Evolutionary conservation across 2,329 filamentous ascomycete genomes (phyloP).

Genomic region (Dendryphion nanum): DNA sequence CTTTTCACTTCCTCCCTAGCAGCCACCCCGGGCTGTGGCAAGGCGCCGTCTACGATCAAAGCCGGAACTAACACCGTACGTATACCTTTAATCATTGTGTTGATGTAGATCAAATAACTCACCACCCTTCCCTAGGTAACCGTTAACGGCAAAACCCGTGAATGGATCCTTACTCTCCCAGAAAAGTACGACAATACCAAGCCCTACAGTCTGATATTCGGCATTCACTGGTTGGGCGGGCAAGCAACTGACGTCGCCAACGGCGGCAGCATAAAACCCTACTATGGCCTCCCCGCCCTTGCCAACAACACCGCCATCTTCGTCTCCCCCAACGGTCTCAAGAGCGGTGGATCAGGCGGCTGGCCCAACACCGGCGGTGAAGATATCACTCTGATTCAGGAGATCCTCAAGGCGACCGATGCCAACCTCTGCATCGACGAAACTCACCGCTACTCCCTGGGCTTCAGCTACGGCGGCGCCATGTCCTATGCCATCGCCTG

Average conservation of each 20-base stretch:
- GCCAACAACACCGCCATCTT: conserved; percentile 40
- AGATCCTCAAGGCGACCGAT: conserved; percentile 38
- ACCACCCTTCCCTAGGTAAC: no score
- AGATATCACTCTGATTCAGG: conserved; percentile 41
- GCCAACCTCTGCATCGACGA: conserved; percentile 43
- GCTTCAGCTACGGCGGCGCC: conserved; percentile 45
- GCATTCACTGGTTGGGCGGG: conserved; percentile 42
- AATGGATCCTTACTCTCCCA: conserved; percentile 41
- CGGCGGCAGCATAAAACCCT: conserved; percentile 21
- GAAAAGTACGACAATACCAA: conserved; percentile 39
- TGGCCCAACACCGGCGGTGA: conserved; percentile 44
- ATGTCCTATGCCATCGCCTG: conserved; percentile 45
- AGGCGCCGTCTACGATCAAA: conserved; percentile 6
- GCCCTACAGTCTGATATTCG: conserved; percentile 43
- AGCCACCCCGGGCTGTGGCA: conserved; percentile 9
- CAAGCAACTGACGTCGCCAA: conserved; percentile 14
- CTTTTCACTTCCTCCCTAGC: no score
- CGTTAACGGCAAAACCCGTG: conserved; percentile 37
- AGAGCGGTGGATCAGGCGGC: conserved; percentile 15
- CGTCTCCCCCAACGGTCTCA: conserved; percentile 42
- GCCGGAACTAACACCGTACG: conserved; percentile 6
- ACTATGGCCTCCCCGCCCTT: conserved; percentile 39
- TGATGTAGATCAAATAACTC: no score
- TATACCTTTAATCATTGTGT: no score
- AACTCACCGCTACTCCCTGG: conserved; percentile 41